phyloP scores from a whole-genome alignment of 768 basidiomycete genomes.

The Myochromella boudieri region DNA sequence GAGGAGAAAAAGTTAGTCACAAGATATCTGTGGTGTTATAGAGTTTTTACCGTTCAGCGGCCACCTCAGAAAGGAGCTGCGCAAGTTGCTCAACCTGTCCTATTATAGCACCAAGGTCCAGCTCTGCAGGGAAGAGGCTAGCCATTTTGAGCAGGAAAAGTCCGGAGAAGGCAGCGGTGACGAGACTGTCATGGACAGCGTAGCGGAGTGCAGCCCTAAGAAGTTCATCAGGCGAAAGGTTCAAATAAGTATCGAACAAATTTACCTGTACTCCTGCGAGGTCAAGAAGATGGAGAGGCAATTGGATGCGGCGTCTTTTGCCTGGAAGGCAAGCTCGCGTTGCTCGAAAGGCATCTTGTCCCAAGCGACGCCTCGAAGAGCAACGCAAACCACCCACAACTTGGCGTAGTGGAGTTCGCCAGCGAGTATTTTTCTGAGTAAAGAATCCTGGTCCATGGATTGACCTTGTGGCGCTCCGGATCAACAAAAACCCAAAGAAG shows the following conservation, averaged over 20 bases:
- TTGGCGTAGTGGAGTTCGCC: slow-evolving; percentile 92
- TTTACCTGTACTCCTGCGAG: slow-evolving; percentile 79
- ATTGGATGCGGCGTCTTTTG: slow-evolving; percentile 87
- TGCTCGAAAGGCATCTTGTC: slow-evolving; percentile 97
- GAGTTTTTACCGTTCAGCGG: slow-evolving; percentile 73
- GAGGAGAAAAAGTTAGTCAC: not conserved
- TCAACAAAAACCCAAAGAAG: slow-evolving; percentile 7
- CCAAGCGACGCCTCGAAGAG: slow-evolving; percentile 89
- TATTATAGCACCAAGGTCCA: slow-evolving; percentile 75
- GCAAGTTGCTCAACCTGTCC: slow-evolving; percentile 89
- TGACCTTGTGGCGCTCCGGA: slow-evolving; percentile 44
- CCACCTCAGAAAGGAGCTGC: slow-evolving; percentile 87
- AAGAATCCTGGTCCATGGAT: slow-evolving; percentile 80
- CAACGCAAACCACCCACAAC: slow-evolving; percentile 92
- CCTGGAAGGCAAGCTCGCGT: slow-evolving; percentile 91
- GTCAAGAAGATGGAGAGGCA: slow-evolving; percentile 84
- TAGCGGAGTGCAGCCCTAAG: slow-evolving; percentile 83
- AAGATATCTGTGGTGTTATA: not conserved
- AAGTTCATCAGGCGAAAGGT: slow-evolving; percentile 1
- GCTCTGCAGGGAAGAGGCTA: slow-evolving; percentile 83
- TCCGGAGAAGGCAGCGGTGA: slow-evolving; percentile 88
- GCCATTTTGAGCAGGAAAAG: slow-evolving; percentile 94
- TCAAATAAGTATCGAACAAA: slow-evolving; percentile 27
- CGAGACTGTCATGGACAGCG: slow-evolving; percentile 90
- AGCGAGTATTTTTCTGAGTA: slow-evolving; percentile 84